These are phyloP conservation scores for Penicillium corylophilum DNA, from an alignment of 2,329 filamentous ascomycete genomes.

Conservation along the genomic window DNA sequence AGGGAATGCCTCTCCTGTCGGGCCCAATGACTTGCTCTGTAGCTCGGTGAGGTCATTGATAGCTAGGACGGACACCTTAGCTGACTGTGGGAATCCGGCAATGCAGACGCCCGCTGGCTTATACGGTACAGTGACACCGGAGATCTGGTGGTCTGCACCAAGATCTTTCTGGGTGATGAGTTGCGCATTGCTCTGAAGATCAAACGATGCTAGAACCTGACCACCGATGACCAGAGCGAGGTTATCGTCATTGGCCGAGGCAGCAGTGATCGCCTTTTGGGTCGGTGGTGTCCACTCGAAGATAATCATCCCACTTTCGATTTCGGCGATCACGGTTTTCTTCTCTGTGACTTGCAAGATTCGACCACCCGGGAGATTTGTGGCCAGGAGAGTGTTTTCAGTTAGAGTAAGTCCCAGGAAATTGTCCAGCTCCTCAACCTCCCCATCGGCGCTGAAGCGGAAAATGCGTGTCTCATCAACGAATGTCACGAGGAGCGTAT, in stretches of 20 bases:
- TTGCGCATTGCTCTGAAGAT: constrained; percentile 59
- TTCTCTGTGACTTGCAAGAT: constrained; percentile 75
- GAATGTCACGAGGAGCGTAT: constrained; percentile 78
- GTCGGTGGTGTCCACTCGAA: constrained; percentile 49
- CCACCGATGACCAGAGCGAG: constrained; percentile 76
- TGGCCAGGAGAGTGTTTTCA: constrained; percentile 69
- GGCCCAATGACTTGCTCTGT: constrained; percentile 61
- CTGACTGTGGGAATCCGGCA: constrained; percentile 84
- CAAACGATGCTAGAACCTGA: constrained; percentile 67
- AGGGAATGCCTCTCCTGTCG: constrained; percentile 74
- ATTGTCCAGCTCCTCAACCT: constrained; percentile 80
- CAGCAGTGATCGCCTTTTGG: constrained; percentile 67
- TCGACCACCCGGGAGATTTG: constrained; percentile 62
- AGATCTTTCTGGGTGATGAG: constrained; percentile 62
- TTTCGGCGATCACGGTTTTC: constrained; percentile 62
- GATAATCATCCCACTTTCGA: constrained; percentile 47
- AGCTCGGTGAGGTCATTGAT: constrained; percentile 65
- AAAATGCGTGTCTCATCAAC: constrained; percentile 83
- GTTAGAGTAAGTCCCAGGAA: constrained; percentile 70
- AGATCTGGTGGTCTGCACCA: constrained; percentile 70
- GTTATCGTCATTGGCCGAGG: constrained; percentile 69
- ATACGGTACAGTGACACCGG: constrained; percentile 75
- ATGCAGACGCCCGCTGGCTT: constrained; percentile 67
- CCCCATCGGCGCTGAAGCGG: constrained; percentile 68
- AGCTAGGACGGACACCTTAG: constrained; percentile 71